Evolutionary conservation across 2,329 filamentous ascomycete genomes (phyloP), one percentile per base, ranked within the genome.

Genomic region (Stromatinia cepivora): DNA sequence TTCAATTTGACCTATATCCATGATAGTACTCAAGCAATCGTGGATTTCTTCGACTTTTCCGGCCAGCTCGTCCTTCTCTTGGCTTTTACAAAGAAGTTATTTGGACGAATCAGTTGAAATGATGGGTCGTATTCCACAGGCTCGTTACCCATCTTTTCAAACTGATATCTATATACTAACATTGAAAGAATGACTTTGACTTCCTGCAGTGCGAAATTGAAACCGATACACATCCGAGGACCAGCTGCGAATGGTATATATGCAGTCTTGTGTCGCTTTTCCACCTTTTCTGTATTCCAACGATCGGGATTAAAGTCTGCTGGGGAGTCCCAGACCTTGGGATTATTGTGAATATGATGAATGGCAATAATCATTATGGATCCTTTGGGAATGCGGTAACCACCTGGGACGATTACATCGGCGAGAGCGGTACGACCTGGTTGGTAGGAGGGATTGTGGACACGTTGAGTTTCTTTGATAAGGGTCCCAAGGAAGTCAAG

Each of bases 361-460:
- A 75, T 69, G 4, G 64, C 70, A 17, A 69, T 54, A n/a, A 76
- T 73, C 58, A 76, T 71, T 15, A 74, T 66, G 8, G 69, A 64
- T 76, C 79, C 80, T 58, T 78, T 76, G 3, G 81, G 80, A 0
- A 84, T 72, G 36, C 78, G 77, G 74, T 83, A 84, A 0, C 82
- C 83, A 0, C 81, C 82, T 0, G 83, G 83, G 0, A 84, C 74
- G 42, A 84, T 79, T 3, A 81, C 70, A 65, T 84, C 82, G 15
- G 75, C 74, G 66, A 81, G 79, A 0, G 82, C 79, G 3, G 80
- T 84, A 11, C 83, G 81, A 6, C 78, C 82, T 0, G 83, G 81
- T 63, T 84, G 82, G 76, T 80, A 84, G 25, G 81, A 82, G 0
- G 82, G 80, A 69, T 81, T 83, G 75, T 84, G 82, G 4, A 77